phyloP scores from a whole-genome alignment of 164 flowering plant genomes.

The Stephania cephalantha region DNA sequence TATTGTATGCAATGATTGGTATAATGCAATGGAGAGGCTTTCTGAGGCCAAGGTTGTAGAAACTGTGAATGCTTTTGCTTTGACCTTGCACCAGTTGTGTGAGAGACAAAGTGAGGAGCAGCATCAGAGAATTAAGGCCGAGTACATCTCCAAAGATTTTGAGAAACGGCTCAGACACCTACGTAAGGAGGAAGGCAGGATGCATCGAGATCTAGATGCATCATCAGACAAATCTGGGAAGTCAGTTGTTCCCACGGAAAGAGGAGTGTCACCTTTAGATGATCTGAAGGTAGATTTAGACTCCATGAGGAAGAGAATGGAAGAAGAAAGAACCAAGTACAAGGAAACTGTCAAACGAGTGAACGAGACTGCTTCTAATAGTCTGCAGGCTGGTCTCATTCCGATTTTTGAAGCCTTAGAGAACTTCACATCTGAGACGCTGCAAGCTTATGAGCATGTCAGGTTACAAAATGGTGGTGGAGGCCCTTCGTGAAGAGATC shows the following conservation, averaged over 20 bases:
- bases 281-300: constrained; percentile 76
- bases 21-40: constrained; percentile 57
- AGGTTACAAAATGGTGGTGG: constrained; percentile 32
- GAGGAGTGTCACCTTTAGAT: constrained; percentile 53
- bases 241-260: constrained; percentile 45
- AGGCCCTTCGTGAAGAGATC: constrained; percentile 14
- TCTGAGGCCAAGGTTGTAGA: constrained; percentile 47
- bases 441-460: constrained; percentile 72
- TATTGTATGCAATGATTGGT: constrained; percentile 85
- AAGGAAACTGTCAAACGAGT: constrained; percentile 63
- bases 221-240: constrained; percentile 36
- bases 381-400: constrained; percentile 67
- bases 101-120: constrained; percentile 85
- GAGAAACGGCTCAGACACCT: constrained; percentile 47
- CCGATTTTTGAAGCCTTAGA: constrained; percentile 81
- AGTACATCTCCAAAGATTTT: constrained; percentile 60
- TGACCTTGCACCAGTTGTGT: constrained; percentile 58
- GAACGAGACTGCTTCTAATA: constrained; percentile 62
- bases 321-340: constrained; percentile 66
- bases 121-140: constrained; percentile 63
- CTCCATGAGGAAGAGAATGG: constrained; percentile 57
- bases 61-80: constrained; percentile 65
- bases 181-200: constrained; percentile 34
- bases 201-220: constrained; percentile 32
- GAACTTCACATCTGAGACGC: constrained; percentile 49